phyloP scores from a whole-genome alignment of 345 rosid genomes.

The Iberis pinnata region DNA sequence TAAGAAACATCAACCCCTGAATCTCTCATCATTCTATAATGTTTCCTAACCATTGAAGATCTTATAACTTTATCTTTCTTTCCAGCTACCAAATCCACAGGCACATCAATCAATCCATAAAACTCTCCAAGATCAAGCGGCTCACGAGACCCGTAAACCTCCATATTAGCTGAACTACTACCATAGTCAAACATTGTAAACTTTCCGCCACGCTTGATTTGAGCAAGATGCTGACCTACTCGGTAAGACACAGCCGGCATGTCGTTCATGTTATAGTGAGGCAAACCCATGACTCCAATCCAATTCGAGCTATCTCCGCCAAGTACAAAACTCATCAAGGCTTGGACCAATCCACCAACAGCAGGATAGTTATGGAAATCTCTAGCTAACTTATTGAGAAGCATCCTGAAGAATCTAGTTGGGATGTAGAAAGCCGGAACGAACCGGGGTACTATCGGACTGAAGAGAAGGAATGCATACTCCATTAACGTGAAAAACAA shows the following conservation, averaged over 20 bases:
- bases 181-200: slow-evolving; percentile 87
- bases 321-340: slow-evolving; percentile 58
- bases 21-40: slow-evolving; percentile 66
- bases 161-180: slow-evolving; percentile 50
- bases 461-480: slow-evolving; percentile 38
- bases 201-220: slow-evolving; percentile 57
- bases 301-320: slow-evolving; percentile 98
- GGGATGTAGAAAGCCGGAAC: slow-evolving; percentile 89
- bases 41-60: slow-evolving; percentile 70
- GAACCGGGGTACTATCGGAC: slow-evolving; percentile 43
- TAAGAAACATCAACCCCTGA: slow-evolving; percentile 61
- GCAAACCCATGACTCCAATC: slow-evolving; percentile 81
- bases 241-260: slow-evolving; percentile 81
- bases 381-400: slow-evolving; percentile 82
- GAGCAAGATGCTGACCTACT: slow-evolving; percentile 80
- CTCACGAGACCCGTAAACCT: slow-evolving; percentile 59
- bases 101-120: slow-evolving; percentile 57
- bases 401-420: slow-evolving; percentile 85
- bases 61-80: slow-evolving; percentile 66
- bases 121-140: slow-evolving; percentile 78
- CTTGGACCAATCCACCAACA: slow-evolving; percentile 89
- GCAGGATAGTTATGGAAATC: slow-evolving; percentile 95
- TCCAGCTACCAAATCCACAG: slow-evolving; percentile 82
- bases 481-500: slow-evolving; percentile 46
- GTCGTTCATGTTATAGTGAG: slow-evolving; percentile 96